Percentiles rank a stretch among this genome's conserved stretches.
Evolutionary conservation across 2,329 filamentous ascomycete species (phyloP).

Genomic region (Colletotrichum noveboracense): DNA sequence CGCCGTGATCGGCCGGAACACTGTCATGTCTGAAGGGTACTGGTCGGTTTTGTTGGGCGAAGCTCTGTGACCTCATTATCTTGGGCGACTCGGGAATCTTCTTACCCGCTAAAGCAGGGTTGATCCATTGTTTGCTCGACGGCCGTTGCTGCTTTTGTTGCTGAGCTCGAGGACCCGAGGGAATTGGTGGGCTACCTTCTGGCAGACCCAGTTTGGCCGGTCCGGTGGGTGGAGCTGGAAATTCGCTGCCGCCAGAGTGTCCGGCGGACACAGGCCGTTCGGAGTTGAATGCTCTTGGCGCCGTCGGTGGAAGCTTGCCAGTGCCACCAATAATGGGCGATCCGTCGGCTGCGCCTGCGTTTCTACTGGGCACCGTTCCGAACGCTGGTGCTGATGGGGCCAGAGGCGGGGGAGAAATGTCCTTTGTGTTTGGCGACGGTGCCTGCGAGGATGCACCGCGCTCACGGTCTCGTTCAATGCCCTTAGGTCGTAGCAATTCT

Average conservation of each 20-base stretch:
- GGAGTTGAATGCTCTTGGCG: constrained; percentile 54
- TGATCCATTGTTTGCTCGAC: constrained; percentile 66
- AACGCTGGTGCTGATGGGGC: constrained; percentile 65
- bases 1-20: constrained; percentile 39
- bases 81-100: constrained; percentile 59
- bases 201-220: constrained; percentile 46
- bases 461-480: constrained; percentile 43
- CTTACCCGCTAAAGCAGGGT: constrained; percentile 51
- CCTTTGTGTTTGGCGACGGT: constrained; percentile 48
- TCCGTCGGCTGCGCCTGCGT: constrained; percentile 35
- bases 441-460: constrained; percentile 50
- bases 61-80: constrained; percentile 53
- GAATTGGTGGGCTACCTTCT: constrained; percentile 54
- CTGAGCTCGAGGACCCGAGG: constrained; percentile 59
- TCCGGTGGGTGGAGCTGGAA: constrained; percentile 42
- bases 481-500: constrained; percentile 53
- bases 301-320: constrained; percentile 58
- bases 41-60: constrained; percentile 48
- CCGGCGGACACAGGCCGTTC: constrained; percentile 54
- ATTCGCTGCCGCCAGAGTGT: constrained; percentile 40
- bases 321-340: constrained; percentile 33
- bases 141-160: constrained; percentile 51
- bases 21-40: constrained; percentile 40
- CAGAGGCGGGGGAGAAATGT: constrained; percentile 62
- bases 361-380: constrained; percentile 58